Conservation (phyloP, 164 flowering plant genomes). For the Piper longum region DNA sequence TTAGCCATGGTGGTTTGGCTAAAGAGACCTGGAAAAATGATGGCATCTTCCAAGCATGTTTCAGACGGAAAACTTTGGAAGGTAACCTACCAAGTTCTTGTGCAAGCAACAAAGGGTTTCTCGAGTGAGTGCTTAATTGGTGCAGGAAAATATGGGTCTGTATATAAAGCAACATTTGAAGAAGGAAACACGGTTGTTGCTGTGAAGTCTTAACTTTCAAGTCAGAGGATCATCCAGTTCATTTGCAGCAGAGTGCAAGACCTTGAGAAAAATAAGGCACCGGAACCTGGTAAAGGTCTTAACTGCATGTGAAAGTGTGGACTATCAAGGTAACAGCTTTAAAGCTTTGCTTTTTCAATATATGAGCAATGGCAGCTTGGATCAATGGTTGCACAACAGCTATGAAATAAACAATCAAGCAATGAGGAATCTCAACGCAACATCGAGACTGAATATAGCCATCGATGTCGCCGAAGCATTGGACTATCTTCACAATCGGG, state of each 20-base stretch:
- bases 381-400: constrained; percentile 12
- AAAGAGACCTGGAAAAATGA: not conserved
- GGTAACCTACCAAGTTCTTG: constrained; percentile 13
- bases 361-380: constrained; percentile 18
- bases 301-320: constrained; percentile 18
- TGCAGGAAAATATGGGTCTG: constrained; percentile 20
- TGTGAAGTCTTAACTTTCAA: constrained; percentile 19
- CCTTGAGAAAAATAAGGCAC: constrained; percentile 17
- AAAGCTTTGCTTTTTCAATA: constrained; percentile 17
- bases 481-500: constrained; percentile 12
- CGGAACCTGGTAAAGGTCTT: constrained; percentile 16
- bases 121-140: constrained; percentile 18
- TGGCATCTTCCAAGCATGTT: not conserved
- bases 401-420: no score
- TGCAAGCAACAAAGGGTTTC: constrained; percentile 18
- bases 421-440: not conserved
- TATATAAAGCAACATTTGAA: constrained; percentile 14
- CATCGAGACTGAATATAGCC: constrained; percentile 9
- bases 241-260: constrained; percentile 21
- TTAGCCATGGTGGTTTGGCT: not conserved
- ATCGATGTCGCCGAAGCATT: constrained; percentile 17
- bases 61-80: constrained; percentile 1
- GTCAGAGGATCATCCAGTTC: constrained; percentile 15
- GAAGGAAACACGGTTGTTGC: constrained; percentile 12
- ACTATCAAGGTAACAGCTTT: constrained; percentile 18